phyloP scores from a whole-genome alignment of 371 early-diverging fungal species.

The Nematocida ausubeli region DNA sequence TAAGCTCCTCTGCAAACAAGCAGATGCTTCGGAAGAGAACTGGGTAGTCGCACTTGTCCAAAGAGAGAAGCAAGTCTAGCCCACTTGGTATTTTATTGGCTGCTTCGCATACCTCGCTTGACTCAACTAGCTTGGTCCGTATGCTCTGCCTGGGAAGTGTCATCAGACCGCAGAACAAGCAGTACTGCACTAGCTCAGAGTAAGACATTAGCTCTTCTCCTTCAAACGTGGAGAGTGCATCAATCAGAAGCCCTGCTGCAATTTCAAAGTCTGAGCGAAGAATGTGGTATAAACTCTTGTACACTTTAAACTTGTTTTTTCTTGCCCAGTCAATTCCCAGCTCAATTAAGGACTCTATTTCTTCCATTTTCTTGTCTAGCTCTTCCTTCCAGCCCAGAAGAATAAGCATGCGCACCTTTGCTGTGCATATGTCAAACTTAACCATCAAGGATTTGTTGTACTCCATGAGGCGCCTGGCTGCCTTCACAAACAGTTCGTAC shows the following conservation, averaged over 20 bases:
- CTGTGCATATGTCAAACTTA: slow-evolving; percentile 33
- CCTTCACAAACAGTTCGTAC: slow-evolving; percentile 6
- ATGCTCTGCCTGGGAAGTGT: slow-evolving; percentile 82
- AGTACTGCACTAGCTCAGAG: slow-evolving; percentile 86
- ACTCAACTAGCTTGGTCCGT: slow-evolving; percentile 74
- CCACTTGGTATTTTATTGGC: slow-evolving; percentile 76
- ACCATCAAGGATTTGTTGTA: slow-evolving; percentile 21
- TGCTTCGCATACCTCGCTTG: slow-evolving; percentile 90
- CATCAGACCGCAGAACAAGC: slow-evolving; percentile 79
- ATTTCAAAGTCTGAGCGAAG: slow-evolving; percentile 86
- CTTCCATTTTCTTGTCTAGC: not conserved
- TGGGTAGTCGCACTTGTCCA: slow-evolving; percentile 85
- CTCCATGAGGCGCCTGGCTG: slow-evolving; percentile 14
- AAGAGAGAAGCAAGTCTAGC: slow-evolving; percentile 73
- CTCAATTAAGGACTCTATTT: slow-evolving; percentile 68
- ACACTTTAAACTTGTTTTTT: slow-evolving; percentile 92
- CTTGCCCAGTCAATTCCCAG: slow-evolving; percentile 99
- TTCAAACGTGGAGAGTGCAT: slow-evolving; percentile 89
- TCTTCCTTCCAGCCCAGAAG: slow-evolving; percentile 14
- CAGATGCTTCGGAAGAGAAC: slow-evolving; percentile 78
- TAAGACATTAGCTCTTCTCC: slow-evolving; percentile 91
- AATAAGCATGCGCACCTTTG: slow-evolving; percentile 36
- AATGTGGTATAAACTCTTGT: slow-evolving; percentile 84
- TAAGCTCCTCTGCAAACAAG: slow-evolving; percentile 60
- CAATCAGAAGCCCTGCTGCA: slow-evolving; percentile 79